Conservation (phyloP, 345 rosid genomes). For the Erucastrum elatum region DNA sequence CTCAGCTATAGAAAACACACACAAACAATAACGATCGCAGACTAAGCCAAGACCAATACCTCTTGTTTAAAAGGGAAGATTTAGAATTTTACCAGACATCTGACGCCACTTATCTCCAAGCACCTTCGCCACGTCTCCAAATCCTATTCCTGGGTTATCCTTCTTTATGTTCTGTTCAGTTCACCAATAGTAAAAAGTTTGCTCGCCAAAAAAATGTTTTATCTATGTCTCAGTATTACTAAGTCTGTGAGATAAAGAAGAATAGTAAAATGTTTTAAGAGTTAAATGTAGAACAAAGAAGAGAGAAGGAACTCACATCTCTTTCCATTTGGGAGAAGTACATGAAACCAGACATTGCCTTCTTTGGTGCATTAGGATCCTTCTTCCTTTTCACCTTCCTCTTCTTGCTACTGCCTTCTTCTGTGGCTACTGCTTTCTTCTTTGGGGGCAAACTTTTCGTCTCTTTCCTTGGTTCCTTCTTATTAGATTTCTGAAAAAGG, state of each 20-base stretch:
- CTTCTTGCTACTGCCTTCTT: constrained; percentile 74
- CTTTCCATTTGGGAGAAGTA: constrained; percentile 79
- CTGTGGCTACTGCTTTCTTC: constrained; percentile 66
- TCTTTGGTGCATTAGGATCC: constrained; percentile 96
- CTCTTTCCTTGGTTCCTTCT: constrained; percentile 70
- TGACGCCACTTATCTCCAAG: constrained; percentile 84
- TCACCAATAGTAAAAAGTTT: background rate
- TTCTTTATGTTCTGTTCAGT: constrained; percentile 69
- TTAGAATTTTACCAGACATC: constrained; percentile 55
- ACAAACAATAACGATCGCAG: background rate
- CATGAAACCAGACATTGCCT: constrained; percentile 73
- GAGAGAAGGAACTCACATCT: constrained; percentile 54
- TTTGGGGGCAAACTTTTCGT: constrained; percentile 57
- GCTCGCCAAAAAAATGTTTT: background rate
- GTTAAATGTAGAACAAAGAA: background rate
- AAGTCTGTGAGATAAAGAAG: background rate
- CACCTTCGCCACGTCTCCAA: constrained; percentile 58
- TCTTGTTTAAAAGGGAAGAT: background rate
- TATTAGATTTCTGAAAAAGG: constrained; percentile 63
- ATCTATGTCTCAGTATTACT: background rate
- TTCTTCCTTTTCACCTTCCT: constrained; percentile 82
- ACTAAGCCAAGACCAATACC: background rate
- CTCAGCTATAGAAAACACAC: constrained; percentile 47
- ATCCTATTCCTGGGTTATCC: constrained; percentile 70
- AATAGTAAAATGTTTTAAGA: background rate